phyloP scores from a whole-genome alignment of 2,329 filamentous ascomycete species.

The Fusarium sp. region DNA sequence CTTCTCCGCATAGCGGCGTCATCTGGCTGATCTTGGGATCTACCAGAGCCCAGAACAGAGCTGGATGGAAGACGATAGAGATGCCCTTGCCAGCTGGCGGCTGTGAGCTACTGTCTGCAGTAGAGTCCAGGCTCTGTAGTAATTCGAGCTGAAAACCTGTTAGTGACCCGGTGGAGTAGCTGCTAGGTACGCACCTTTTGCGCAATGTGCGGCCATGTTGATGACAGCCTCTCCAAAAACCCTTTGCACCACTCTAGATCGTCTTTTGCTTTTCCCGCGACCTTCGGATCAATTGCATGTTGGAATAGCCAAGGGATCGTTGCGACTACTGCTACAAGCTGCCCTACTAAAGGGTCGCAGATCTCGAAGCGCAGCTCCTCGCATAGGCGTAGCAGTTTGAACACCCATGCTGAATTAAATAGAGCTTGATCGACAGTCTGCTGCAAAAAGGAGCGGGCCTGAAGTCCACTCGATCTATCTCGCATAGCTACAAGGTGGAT shows the following conservation, averaged over 20 bases:
- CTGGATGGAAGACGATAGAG: not conserved
- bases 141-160: constrained; percentile 2
- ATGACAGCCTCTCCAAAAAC: not conserved
- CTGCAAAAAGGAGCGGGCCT: not conserved
- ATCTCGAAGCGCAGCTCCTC: not conserved
- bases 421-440: constrained; percentile 1
- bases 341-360: not conserved
- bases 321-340: constrained; percentile 15
- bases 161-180: not conserved
- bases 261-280: not conserved
- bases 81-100: not conserved
- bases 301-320: constrained; percentile 29
- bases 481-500: constrained; percentile 12
- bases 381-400: not conserved
- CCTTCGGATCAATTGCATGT: not conserved
- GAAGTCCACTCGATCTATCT: not conserved
- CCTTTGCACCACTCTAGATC: constrained; percentile 4
- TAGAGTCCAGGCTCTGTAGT: not conserved
- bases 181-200: constrained; percentile 2
- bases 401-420: constrained; percentile 7
- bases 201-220: constrained; percentile 21
- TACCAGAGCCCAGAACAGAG: constrained; percentile 11
- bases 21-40: constrained; percentile 16
- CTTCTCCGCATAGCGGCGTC: not conserved
- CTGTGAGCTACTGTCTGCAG: not conserved